Conservation (phyloP, 2,329 filamentous ascomycete genomes). For the Botryotinia calthae region DNA sequence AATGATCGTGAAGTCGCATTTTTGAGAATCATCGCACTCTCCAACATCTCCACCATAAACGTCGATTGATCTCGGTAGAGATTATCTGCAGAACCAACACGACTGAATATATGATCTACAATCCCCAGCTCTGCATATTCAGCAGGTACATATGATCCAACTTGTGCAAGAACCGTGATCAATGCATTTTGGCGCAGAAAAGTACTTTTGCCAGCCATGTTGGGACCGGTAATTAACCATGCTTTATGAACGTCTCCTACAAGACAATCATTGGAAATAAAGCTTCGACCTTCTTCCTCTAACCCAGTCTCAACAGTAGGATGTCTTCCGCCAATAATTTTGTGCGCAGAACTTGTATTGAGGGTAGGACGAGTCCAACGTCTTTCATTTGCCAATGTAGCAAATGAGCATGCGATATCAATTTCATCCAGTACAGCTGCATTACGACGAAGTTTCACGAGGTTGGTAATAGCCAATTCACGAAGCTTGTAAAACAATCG, state of each 20-base stretch:
- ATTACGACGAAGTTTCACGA: constrained; percentile 84
- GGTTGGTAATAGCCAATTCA: constrained; percentile 71
- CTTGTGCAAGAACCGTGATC: constrained; percentile 89
- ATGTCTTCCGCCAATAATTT: constrained; percentile 82
- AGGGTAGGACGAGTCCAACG: constrained; percentile 71
- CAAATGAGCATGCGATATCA: constrained; percentile 85
- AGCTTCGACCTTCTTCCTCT: constrained; percentile 72
- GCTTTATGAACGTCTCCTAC: constrained; percentile 67
- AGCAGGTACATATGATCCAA: constrained; percentile 89
- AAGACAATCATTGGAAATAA: constrained; percentile 82
- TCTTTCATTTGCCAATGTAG: constrained; percentile 72
- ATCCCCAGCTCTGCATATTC: constrained; percentile 81
- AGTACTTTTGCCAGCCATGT: constrained; percentile 97
- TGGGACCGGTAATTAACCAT: constrained; percentile 77
- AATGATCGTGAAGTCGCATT: constrained; percentile 81
- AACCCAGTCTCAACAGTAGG: constrained; percentile 88
- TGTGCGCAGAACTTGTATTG: constrained; percentile 62
- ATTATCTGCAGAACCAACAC: constrained; percentile 91
- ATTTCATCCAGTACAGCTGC: constrained; percentile 90
- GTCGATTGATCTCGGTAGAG: constrained; percentile 94
- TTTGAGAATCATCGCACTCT: constrained; percentile 86
- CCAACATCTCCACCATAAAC: constrained; percentile 99
- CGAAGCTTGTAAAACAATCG: constrained; percentile 74
- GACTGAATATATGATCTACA: constrained; percentile 94
- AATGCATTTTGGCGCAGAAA: constrained; percentile 94